Evolutionary conservation across 768 basidiomycete genomes (phyloP).

Genomic region (Leccinum subgranulosum): DNA sequence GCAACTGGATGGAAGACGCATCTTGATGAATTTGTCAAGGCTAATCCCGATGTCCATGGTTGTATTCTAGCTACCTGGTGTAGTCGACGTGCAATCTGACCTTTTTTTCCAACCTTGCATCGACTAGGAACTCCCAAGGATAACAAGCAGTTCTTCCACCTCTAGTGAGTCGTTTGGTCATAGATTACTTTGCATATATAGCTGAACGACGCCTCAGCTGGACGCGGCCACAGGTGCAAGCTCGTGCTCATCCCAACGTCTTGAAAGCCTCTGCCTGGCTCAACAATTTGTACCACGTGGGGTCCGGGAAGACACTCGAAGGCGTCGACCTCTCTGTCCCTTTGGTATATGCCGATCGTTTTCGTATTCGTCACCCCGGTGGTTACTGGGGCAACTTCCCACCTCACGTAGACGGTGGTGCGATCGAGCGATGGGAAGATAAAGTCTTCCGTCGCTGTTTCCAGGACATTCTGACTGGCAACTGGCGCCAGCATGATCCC

Average conservation of each 20-base stretch:
- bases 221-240: conserved; percentile 59
- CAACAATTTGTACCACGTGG: conserved; percentile 59
- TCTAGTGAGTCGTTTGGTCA: conserved; percentile 48
- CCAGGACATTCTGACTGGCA: conserved; percentile 54
- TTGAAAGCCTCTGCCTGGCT: conserved; percentile 56
- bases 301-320: conserved; percentile 36
- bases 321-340: conserved; percentile 61
- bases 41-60: conserved; percentile 59
- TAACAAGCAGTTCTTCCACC: conserved; percentile 72
- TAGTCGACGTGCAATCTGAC: not conserved
- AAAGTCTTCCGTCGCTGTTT: conserved; percentile 56
- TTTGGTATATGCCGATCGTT: conserved; percentile 69
- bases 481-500: conserved; percentile 65
- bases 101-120: not conserved
- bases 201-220: conserved; percentile 31
- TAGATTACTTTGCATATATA: not conserved
- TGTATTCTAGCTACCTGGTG: not conserved
- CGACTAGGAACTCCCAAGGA: conserved; percentile 46
- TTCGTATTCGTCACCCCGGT: conserved; percentile 71
- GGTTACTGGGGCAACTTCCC: conserved; percentile 51
- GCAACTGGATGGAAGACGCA: conserved; percentile 57
- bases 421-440: conserved; percentile 77
- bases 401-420: conserved; percentile 57
- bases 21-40: conserved; percentile 53
- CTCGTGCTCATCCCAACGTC: conserved; percentile 65